phyloP scores from a whole-genome alignment of 257 asterid species.

The Orobanche coerulescens region DNA sequence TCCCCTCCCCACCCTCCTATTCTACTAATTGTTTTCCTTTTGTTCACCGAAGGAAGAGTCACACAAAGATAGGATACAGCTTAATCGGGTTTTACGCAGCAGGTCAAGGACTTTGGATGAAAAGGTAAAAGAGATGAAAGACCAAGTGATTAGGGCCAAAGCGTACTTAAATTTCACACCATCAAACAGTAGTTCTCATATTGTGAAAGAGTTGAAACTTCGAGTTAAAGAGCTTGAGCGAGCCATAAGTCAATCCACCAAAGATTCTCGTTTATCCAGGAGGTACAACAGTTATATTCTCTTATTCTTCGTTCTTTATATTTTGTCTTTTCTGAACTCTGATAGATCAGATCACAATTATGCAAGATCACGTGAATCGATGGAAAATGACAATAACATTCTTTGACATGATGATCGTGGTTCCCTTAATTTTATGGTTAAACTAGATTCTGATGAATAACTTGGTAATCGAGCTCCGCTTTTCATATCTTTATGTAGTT shows the following conservation, averaged over 20 bases:
- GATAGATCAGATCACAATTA: slow-evolving; percentile 7
- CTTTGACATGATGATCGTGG: not conserved
- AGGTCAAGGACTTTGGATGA: slow-evolving; percentile 40
- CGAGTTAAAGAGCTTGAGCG: slow-evolving; percentile 83
- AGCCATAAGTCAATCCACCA: slow-evolving; percentile 47
- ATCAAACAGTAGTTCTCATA: slow-evolving; percentile 62
- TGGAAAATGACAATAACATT: not conserved
- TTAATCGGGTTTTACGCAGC: slow-evolving; percentile 26
- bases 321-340: slow-evolving; percentile 1
- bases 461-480: not conserved
- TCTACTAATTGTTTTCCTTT: slow-evolving; percentile 21
- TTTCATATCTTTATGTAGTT: not conserved
- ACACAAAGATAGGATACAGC: slow-evolving; percentile 25
- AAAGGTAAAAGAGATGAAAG: slow-evolving; percentile 77
- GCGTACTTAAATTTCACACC: slow-evolving; percentile 57
- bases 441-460: slow-evolving; percentile 2
- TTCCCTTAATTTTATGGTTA: slow-evolving; percentile 1
- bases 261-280: slow-evolving; percentile 58
- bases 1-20: slow-evolving; percentile 3
- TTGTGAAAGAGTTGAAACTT: slow-evolving; percentile 72
- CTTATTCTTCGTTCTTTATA: not conserved
- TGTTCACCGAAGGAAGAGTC: slow-evolving; percentile 41
- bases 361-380: slow-evolving; percentile 13
- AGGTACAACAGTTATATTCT: slow-evolving; percentile 35
- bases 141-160: slow-evolving; percentile 77